These are phyloP conservation scores for Penicillium sp. DNA, from an alignment of 2,329 filamentous ascomycete species.

Conservation along the genomic window DNA sequence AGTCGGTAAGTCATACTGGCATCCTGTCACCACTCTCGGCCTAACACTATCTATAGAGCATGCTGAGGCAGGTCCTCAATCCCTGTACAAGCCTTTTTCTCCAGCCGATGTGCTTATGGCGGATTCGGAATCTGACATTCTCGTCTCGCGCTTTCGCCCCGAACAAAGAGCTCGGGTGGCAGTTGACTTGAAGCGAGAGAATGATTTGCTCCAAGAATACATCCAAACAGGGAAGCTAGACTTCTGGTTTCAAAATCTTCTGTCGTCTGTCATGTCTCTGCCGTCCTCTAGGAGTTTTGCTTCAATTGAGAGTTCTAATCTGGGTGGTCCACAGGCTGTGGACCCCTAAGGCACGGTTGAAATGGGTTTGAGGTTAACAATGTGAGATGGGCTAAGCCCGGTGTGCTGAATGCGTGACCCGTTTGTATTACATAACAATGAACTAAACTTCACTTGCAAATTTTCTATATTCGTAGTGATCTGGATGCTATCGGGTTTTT, in stretches of 20 bases:
- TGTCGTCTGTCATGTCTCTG: conserved; percentile 20
- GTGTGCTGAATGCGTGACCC: not conserved
- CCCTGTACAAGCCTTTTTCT: conserved; percentile 26
- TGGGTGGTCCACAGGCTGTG: not conserved
- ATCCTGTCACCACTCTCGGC: not conserved
- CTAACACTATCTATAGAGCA: conserved; percentile 8
- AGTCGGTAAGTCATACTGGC: conserved; percentile 41
- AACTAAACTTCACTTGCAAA: not conserved
- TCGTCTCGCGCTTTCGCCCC: conserved; percentile 55
- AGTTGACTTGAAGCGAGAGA: conserved; percentile 72
- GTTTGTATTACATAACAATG: conserved; percentile 2
- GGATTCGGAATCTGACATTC: conserved; percentile 50
- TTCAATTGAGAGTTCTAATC: not conserved
- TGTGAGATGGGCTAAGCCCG: not conserved
- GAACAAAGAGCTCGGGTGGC: conserved; percentile 66
- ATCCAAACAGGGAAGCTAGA: conserved; percentile 69
- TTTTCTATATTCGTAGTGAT: not conserved
- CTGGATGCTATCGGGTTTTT: not conserved
- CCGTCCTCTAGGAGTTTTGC: not conserved
- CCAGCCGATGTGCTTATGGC: conserved; percentile 31
- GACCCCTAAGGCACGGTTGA: conserved; percentile 2
- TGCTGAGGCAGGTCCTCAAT: not conserved
- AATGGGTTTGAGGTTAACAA: not conserved
- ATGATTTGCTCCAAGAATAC: conserved; percentile 62
- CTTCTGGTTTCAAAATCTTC: conserved; percentile 60